phyloP scores from a whole-genome alignment of 768 basidiomycete genomes.

The Porphyrellus cyaneotinctus region DNA sequence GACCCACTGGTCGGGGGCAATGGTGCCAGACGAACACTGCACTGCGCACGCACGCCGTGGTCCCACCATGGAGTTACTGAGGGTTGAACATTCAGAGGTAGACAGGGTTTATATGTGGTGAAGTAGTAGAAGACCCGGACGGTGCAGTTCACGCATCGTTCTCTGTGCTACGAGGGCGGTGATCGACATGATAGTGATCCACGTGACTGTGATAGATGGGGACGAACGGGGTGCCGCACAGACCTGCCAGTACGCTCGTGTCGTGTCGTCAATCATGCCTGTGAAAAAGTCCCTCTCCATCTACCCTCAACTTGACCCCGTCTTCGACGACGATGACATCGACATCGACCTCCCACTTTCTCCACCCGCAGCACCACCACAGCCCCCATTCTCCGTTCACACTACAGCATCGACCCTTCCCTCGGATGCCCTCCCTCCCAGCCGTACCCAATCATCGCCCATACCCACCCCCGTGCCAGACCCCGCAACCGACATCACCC shows the following conservation, averaged over 20 bases:
- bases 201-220: constrained; percentile 19
- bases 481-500: constrained; percentile 73
- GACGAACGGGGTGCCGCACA: constrained; percentile 8
- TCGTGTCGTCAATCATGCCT: constrained; percentile 23
- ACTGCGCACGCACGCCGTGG: too few species aligned
- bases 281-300: constrained; percentile 16
- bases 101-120: not conserved
- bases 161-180: not conserved
- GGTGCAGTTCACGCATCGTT: not conserved
- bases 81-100: not conserved
- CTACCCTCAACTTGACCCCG: constrained; percentile 20
- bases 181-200: not conserved
- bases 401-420: constrained; percentile 13
- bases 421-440: constrained; percentile 4
- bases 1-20: not conserved
- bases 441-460: constrained; percentile 9
- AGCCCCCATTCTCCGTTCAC: constrained; percentile 13
- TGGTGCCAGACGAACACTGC: not conserved
- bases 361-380: constrained; percentile 2
- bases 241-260: constrained; percentile 12
- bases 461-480: constrained; percentile 31
- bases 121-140: constrained; percentile 4
- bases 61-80: too few species aligned
- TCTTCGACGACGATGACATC: constrained; percentile 37
- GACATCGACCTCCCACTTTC: constrained; percentile 26